Evolutionary conservation across 768 basidiomycete species (phyloP).

Genomic region (Tylopilus subfusipes): DNA sequence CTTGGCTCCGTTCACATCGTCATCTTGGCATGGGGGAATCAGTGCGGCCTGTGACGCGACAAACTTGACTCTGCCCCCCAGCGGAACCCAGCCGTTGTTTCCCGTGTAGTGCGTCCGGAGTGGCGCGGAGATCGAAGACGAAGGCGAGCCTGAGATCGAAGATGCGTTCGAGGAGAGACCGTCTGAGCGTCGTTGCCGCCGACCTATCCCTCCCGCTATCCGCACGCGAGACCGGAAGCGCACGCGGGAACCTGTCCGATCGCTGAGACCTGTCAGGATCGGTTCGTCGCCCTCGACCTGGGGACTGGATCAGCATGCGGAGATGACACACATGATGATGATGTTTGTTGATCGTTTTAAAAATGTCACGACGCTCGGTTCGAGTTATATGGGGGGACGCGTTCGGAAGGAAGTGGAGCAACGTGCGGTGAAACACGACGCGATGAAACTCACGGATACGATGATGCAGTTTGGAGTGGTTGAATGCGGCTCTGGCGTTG

Average conservation of each 20-base stretch:
- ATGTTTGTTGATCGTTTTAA: neutral
- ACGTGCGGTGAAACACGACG: neutral
- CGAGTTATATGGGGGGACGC: neutral
- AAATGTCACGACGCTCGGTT: too few species aligned
- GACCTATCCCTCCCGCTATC: constrained; percentile 66
- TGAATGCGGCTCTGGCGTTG: neutral
- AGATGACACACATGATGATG: neutral
- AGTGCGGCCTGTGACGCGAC: constrained; percentile 15
- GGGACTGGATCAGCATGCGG: constrained; percentile 3
- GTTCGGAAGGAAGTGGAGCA: neutral
- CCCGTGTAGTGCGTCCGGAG: constrained; percentile 57
- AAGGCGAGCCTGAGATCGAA: constrained; percentile 59
- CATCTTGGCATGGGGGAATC: neutral
- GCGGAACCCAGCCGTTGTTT: constrained; percentile 54
- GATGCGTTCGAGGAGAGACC: constrained; percentile 27
- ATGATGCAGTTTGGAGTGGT: neutral
- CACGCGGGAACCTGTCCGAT: constrained; percentile 36
- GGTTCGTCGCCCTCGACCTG: constrained; percentile 19
- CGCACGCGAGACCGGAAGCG: constrained; percentile 75
- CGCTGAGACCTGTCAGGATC: neutral
- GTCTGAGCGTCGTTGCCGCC: constrained; percentile 36
- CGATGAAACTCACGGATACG: constrained; percentile 15
- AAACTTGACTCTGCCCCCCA: constrained; percentile 52
- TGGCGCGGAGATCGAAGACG: constrained; percentile 81
- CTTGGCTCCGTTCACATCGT: neutral